Conservation (phyloP, 2,329 filamentous ascomycete genomes). For the Stemphylium lycopersici region DNA sequence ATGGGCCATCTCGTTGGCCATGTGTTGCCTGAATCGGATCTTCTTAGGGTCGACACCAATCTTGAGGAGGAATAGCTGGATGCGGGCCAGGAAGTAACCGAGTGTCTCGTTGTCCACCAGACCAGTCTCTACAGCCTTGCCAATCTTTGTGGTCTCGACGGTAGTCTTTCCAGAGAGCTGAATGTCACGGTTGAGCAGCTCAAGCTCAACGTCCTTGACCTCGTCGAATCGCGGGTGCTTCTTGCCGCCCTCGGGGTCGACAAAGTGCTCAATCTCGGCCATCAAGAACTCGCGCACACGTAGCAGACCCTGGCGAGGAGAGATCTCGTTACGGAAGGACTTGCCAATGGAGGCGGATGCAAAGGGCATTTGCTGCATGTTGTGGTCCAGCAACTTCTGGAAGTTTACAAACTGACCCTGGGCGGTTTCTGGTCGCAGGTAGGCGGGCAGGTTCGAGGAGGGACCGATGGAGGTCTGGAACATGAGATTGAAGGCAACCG, state of each 20-base stretch:
- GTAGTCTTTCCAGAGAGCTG: conserved; percentile 86
- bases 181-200: conserved; percentile 81
- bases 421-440: conserved; percentile 78
- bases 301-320: conserved; percentile 85
- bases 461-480: conserved; percentile 96
- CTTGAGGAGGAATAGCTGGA: conserved; percentile 86
- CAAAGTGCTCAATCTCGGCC: conserved; percentile 99
- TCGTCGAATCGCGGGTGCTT: conserved; percentile 88
- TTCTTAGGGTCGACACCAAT: conserved; percentile 88
- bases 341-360: conserved; percentile 97
- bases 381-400: conserved; percentile 93
- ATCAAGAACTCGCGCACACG: conserved; percentile 97
- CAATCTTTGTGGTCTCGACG: conserved; percentile 75
- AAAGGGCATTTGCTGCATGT: conserved; percentile 94
- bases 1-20: conserved; percentile 89
- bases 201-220: conserved; percentile 81
- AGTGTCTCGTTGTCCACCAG: conserved; percentile 97
- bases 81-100: conserved; percentile 94
- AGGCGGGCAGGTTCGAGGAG: conserved; percentile 79
- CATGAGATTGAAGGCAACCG: conserved; percentile 97
- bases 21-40: conserved; percentile 96
- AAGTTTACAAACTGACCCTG: conserved; percentile 99
- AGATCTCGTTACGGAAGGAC: conserved; percentile 98
- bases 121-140: conserved; percentile 80
- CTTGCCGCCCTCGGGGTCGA: conserved; percentile 93